These are phyloP conservation scores for Punica granatum DNA, from an alignment of 345 rosid species.

Conservation along the genomic window DNA sequence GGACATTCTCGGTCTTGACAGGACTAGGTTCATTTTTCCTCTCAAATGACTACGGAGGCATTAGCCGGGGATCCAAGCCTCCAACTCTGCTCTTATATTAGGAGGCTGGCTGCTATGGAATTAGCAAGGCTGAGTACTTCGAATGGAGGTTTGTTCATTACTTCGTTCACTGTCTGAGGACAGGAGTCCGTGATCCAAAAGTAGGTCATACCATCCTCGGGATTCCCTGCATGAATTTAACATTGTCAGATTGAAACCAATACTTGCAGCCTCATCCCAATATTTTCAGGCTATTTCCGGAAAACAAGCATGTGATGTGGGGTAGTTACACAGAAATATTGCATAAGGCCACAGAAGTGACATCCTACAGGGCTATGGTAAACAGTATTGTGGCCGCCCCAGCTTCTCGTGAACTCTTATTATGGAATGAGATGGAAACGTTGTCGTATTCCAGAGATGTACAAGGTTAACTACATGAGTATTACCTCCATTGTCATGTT, in stretches of 20 bases:
- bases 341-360: not conserved
- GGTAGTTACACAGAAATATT: not conserved
- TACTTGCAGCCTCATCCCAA: not conserved
- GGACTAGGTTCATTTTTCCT: not conserved
- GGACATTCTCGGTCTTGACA: not conserved
- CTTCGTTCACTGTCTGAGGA: conserved; percentile 68
- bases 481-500: conserved; percentile 76
- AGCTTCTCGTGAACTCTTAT: too few species aligned
- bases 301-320: not conserved
- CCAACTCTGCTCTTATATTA: conserved; percentile 25
- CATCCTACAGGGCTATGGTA: not conserved
- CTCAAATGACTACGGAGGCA: not conserved
- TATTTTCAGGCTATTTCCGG: not conserved
- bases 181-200: conserved; percentile 99
- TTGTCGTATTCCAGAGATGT: not conserved
- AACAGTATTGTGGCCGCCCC: too few species aligned
- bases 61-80: not conserved
- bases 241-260: not conserved
- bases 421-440: not conserved
- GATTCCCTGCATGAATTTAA: conserved; percentile 40
- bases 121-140: conserved; percentile 89
- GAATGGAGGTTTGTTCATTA: conserved; percentile 60
- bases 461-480: not conserved
- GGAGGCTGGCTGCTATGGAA: conserved; percentile 82
- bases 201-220: conserved; percentile 59